These are phyloP conservation scores for Ceratobasidium sp. DNA, from an alignment of 1,284 basidiomycete genomes.

Conservation along the genomic window DNA sequence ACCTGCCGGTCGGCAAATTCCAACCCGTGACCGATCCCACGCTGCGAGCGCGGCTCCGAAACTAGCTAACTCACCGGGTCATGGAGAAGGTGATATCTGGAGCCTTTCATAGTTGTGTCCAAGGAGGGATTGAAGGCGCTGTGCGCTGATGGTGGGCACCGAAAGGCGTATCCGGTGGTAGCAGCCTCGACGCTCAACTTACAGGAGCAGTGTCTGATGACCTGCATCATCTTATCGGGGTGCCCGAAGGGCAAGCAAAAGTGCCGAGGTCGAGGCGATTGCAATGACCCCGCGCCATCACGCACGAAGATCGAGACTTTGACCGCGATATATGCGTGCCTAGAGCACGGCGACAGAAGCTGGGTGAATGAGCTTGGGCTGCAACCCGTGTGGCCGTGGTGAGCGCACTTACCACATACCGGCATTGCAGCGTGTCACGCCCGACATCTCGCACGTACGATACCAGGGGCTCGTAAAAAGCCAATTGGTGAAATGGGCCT, in stretches of 20 bases:
- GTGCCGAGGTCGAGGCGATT: slow-evolving; percentile 11
- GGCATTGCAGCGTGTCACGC: too few relatives aligned
- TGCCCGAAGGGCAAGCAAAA: slow-evolving; percentile 31
- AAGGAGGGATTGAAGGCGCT: background rate
- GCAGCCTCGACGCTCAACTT: slow-evolving; percentile 51
- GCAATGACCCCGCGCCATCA: background rate
- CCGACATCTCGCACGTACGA: too few relatives aligned
- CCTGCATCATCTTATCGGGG: slow-evolving; percentile 27
- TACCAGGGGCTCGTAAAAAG: too few relatives aligned
- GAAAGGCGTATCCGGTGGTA: slow-evolving; percentile 32
- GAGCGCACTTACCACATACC: too few relatives aligned
- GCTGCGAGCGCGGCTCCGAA: background rate
- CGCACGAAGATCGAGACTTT: background rate
- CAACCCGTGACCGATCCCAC: background rate
- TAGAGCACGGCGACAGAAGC: background rate
- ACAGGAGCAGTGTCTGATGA: slow-evolving; percentile 49
- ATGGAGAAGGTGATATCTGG: background rate
- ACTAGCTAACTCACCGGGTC: background rate
- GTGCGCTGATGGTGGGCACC: background rate
- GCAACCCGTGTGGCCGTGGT: too few relatives aligned
- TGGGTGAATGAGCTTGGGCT: too few relatives aligned
- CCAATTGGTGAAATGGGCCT: too few relatives aligned
- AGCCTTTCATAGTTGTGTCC: background rate
- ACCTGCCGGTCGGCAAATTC: slow-evolving; percentile 29
- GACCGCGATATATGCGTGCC: background rate